A percentile compares a stretch with the other conserved stretches of the same genome.
Evolutionary conservation across 179 eudicot species (phyloP).

Genomic region (Heliamphora pulchella): DNA sequence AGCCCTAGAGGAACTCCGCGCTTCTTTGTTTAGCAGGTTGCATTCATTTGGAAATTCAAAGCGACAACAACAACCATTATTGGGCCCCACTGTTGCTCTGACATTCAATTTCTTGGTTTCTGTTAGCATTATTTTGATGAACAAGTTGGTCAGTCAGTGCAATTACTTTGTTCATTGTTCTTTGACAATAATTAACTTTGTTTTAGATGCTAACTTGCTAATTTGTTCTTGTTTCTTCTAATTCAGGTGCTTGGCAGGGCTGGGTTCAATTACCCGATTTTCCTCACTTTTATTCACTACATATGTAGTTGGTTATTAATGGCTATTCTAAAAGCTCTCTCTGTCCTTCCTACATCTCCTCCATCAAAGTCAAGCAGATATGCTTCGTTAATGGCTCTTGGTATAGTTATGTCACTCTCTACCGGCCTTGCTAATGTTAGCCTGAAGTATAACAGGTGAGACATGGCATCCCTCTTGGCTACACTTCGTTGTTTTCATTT

Average conservation of each 20-base stretch:
- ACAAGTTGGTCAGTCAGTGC: slow-evolving; percentile 60
- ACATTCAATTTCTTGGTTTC: slow-evolving; percentile 87
- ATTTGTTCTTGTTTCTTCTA: slow-evolving; percentile 7
- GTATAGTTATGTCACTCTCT: slow-evolving; percentile 82
- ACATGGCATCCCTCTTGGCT: slow-evolving; percentile 1
- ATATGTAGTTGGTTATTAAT: slow-evolving; percentile 73
- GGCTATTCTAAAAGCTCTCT: slow-evolving; percentile 63
- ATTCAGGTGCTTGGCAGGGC: slow-evolving; percentile 69
- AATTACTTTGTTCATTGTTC: slow-evolving; percentile 1
- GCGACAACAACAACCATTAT: slow-evolving; percentile 64
- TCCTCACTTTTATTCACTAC: slow-evolving; percentile 83
- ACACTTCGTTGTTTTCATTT: slow-evolving; percentile 11
- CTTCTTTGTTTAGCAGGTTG: slow-evolving; percentile 59
- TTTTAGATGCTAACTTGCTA: slow-evolving; percentile 4
- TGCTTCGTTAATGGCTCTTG: slow-evolving; percentile 70
- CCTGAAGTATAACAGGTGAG: slow-evolving; percentile 86
- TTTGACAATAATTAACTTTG: not conserved
- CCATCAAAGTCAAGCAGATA: slow-evolving; percentile 62
- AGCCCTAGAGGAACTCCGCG: slow-evolving; percentile 78
- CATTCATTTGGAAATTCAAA: slow-evolving; percentile 55
- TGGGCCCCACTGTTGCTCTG: slow-evolving; percentile 76
- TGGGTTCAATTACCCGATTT: slow-evolving; percentile 86
- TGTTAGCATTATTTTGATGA: slow-evolving; percentile 81
- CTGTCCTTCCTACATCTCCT: slow-evolving; percentile 66
- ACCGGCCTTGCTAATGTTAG: slow-evolving; percentile 96